Evolutionary conservation across 305 asterid genomes (phyloP), one percentile per base, ranked within the genome.

Genomic region (Striga hermonthica): DNA sequence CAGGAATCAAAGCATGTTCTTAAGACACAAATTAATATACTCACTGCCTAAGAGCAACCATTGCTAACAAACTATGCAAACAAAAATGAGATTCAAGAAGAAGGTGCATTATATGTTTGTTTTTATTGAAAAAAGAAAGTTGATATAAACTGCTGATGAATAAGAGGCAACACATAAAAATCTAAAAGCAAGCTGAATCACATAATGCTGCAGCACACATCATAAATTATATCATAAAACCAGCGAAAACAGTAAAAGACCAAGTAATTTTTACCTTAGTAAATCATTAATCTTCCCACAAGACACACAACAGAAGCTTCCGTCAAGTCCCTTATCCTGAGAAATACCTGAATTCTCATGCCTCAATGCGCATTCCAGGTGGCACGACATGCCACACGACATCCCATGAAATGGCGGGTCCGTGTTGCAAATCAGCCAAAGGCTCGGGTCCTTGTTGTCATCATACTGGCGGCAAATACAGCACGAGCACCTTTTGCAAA

Each of bases 401-500:
- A 63, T 65, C n/a, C 76, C 83, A 69, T 73, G 73, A 74, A 83
- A 82, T 0, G 82, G 90, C 67, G 88, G 83, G 73, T 85, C 89
- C 0, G 89, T 78, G 68, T 76, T 79, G 67, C 98, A 91, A 62
- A 74, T 80, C 53, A 91, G 72, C 96, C 98, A 91, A 71, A 91
- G 68, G 70, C 94, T 77, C 3, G 96, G 96, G 72, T 91, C 98
- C 81, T 91, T 91, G 67, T 91, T 91, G 67, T 91, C 98, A 69
- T 91, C 98, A 57, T 80, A 91, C 72, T 52, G 75, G 56, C 72
- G 83, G 63, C 96, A 91, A 40, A 91, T 85, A 69, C 94, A 85
- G 77, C 98, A 91, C 7, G 96, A 83, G 73, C 98, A 91, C 74
- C 96, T 65, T 68, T 80, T 91, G 79, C 98, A 91, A 78, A 88